Percentiles rank a stretch among this genome's conserved stretches.
Conservation (phyloP, 2,329 filamentous ascomycete species). For the Alternaria alternata region DNA sequence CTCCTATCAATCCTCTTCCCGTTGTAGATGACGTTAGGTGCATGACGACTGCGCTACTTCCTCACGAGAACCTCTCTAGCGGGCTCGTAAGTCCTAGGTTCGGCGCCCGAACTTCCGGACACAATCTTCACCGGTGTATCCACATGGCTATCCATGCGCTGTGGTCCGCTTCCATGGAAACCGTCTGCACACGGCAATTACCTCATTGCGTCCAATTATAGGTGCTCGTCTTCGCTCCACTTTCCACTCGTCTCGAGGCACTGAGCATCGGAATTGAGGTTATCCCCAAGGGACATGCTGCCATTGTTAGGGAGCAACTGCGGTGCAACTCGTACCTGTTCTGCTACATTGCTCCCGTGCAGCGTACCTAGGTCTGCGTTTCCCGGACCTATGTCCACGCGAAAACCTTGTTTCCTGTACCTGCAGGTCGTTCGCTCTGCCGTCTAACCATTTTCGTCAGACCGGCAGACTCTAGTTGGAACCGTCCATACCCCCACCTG, state of each 20-base stretch:
- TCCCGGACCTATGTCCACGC: background rate
- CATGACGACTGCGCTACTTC: constrained; percentile 9
- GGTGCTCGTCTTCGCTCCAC: constrained; percentile 6
- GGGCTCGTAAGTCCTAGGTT: background rate
- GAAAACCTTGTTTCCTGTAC: constrained; percentile 14
- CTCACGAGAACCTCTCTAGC: constrained; percentile 2
- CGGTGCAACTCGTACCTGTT: background rate
- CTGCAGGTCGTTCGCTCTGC: constrained; percentile 9
- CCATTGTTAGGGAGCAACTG: background rate
- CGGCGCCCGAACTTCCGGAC: constrained; percentile 8
- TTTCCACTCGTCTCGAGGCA: background rate
- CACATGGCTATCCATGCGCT: constrained; percentile 19
- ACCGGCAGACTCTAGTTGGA: background rate
- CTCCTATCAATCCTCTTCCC: background rate
- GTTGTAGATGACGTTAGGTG: constrained; percentile 9
- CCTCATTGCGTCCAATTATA: constrained; percentile 5
- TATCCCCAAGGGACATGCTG: constrained; percentile 4
- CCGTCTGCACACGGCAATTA: constrained; percentile 4
- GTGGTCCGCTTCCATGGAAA: constrained; percentile 4
- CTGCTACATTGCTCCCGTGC: background rate
- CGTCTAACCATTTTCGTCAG: constrained; percentile 6
- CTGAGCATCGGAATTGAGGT: background rate
- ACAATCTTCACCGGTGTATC: constrained; percentile 16
- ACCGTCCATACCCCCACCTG: constrained; percentile 2
- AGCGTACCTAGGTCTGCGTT: background rate